Conservation (phyloP, 2,329 filamentous ascomycete species). For the Hymenoscyphus scutula region DNA sequence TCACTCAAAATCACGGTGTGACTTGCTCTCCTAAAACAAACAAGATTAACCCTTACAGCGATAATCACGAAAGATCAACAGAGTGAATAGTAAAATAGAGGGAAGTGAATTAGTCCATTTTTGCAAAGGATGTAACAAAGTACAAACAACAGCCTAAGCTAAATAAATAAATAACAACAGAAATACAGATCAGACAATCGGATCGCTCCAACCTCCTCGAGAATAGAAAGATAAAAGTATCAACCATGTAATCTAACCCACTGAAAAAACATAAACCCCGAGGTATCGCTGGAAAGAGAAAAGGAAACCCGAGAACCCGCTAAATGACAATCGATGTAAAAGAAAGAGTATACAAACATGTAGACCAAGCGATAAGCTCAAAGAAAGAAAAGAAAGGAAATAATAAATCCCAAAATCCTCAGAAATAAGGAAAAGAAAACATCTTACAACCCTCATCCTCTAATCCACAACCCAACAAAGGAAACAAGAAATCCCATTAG, state of each 20-base stretch:
- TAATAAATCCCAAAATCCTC: no score
- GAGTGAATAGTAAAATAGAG: background rate
- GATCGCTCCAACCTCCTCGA: no score
- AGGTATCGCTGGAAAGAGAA: background rate
- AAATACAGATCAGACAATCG: background rate
- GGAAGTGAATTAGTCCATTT: background rate
- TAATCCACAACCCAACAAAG: slow-evolving; percentile 3
- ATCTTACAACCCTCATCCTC: no score
- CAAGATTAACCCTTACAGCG: no score
- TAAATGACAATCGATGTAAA: background rate
- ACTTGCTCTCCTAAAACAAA: no score
- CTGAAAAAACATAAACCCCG: background rate
- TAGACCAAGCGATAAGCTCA: no score
- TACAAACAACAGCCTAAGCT: background rate
- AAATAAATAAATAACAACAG: background rate
- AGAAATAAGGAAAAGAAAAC: no score
- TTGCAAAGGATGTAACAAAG: background rate
- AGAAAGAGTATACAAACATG: background rate
- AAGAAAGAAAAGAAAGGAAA: no score
- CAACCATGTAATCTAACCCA: background rate
- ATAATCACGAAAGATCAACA: no score
- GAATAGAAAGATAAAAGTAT: background rate
- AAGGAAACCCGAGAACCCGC: background rate
- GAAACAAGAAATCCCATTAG: slow-evolving; percentile 19
- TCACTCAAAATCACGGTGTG: no score